Evolutionary conservation across 2,329 filamentous ascomycete genomes (phyloP).

Genomic region (Karstenula rhodostoma): DNA sequence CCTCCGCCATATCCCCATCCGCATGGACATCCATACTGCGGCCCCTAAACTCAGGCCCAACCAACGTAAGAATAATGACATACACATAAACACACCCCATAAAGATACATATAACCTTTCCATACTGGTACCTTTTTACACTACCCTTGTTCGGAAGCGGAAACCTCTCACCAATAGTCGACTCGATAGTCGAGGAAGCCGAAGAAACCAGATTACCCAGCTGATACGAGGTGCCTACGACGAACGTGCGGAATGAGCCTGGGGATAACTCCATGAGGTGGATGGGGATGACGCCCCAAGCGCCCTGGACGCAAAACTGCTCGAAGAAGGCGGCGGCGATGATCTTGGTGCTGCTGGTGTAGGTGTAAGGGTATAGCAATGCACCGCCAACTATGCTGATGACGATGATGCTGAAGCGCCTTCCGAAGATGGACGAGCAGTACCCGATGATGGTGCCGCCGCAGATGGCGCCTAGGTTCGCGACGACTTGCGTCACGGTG

Average conservation of each 20-base stretch:
- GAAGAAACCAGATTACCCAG: constrained; percentile 77
- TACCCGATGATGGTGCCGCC: constrained; percentile 59
- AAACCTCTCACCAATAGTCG: constrained; percentile 76
- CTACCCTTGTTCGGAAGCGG: constrained; percentile 66
- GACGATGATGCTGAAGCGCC: constrained; percentile 58
- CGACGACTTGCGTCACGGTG: constrained; percentile 60
- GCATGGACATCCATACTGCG: constrained; percentile 41
- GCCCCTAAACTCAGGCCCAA: constrained; percentile 64
- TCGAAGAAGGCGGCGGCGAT: constrained; percentile 86
- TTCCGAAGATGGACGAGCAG: constrained; percentile 55
- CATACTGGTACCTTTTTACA: constrained; percentile 63
- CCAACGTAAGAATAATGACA: constrained; percentile 67
- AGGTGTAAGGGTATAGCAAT: constrained; percentile 84
- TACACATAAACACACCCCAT: constrained; percentile 82
- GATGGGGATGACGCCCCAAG: constrained; percentile 62
- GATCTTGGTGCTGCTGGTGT: constrained; percentile 67
- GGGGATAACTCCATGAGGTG: constrained; percentile 81
- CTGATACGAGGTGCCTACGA: constrained; percentile 78
- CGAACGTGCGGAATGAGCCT: constrained; percentile 75
- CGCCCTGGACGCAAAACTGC: constrained; percentile 58
- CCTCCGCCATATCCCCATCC: constrained; percentile 46
- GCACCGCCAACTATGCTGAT: constrained; percentile 72
- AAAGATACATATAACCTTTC: constrained; percentile 88
- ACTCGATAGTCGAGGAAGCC: constrained; percentile 77
- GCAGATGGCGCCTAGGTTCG: constrained; percentile 59